A percentile compares a stretch with the other conserved stretches of the same genome.
These are phyloP conservation scores for Phytophthora rubi DNA, from an alignment of 352 stramenopile genomes.

Conservation along the genomic window DNA sequence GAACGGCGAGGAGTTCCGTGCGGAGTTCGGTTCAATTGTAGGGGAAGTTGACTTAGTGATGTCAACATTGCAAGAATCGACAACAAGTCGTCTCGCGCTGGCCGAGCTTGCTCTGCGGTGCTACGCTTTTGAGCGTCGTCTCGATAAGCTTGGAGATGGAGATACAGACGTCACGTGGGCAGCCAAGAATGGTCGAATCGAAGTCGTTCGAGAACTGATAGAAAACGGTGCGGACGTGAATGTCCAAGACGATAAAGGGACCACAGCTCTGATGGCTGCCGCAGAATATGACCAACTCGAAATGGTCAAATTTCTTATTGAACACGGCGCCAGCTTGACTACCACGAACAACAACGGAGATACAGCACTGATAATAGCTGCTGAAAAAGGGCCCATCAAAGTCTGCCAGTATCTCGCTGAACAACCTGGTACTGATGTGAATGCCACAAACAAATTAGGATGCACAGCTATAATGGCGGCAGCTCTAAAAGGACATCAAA, in stretches of 20 bases:
- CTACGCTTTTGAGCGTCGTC: not conserved
- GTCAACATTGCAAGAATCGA: not conserved
- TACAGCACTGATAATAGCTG: not conserved
- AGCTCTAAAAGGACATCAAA: not conserved
- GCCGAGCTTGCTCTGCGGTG: not conserved
- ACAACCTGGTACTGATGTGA: not conserved
- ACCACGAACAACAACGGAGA: not conserved
- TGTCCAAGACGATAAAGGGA: not conserved
- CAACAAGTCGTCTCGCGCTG: not conserved
- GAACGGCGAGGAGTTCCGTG: not conserved
- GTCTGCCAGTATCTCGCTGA: not conserved
- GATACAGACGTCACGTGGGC: not conserved
- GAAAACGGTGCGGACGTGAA: not conserved
- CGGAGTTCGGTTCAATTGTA: not conserved
- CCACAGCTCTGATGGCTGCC: not conserved
- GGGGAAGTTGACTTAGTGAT: not conserved
- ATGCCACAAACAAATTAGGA: not conserved
- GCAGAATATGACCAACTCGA: not conserved
- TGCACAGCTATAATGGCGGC: not conserved
- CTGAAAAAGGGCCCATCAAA: not conserved
- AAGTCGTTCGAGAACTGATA: not conserved
- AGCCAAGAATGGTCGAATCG: not conserved
- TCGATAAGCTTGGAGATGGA: not conserved
- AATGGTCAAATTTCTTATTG: not conserved
- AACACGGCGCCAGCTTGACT: not conserved